Evolutionary conservation across 2,329 filamentous ascomycete species (phyloP), one percentile per base, ranked within the genome.

Genomic region (Fonsecaea multimorphosa): DNA sequence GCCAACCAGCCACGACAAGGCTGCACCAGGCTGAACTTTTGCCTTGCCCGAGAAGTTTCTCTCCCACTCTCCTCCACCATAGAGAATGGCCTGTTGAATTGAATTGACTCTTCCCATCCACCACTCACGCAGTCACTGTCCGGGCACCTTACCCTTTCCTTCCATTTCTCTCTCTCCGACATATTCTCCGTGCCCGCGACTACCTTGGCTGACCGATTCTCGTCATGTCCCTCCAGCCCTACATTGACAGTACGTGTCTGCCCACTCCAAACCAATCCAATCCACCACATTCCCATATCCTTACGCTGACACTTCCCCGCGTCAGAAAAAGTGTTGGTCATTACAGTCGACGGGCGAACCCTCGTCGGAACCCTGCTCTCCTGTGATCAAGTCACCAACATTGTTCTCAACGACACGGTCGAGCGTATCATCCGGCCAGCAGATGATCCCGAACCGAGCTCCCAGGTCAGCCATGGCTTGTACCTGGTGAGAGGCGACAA

Each of bases 401-500:
- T 99, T 68, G 93, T 98, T 29, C 85, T 99, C 12, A 87, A 88
- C 71, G 85, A 91, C 70, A 92, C 94, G 3, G 83, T 93, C 68
- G 95, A 99, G 79, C 91, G 95, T 71, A 91, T 97, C 68, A 97
- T 99, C 73, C 90, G 92, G 69, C 89, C 91, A 1, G 85, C 86
- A 51, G 93, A 97, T 75, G 92, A 97, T 74, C 85, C 87, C 46
- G 92, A 96, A 72, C 86, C 89, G 0, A 96, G 91, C 51, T 87
- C 89, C 65, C 88, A 95, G 75, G 89, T 95, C 19, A 88, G 90
- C 3, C 87, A 97, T 68, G 95, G 95, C 1, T 81, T 98, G 5
- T 98, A 97, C 77, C 85, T 99, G 64, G 91, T 99, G 64, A 87
- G 95, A 66, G 95, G 95, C 59, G 95, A 99, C 77, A 97, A 96